Base-by-base conservation (phyloP, 495 filamentous ascomycete genomes). In the Daldinia concentrica region DNA sequence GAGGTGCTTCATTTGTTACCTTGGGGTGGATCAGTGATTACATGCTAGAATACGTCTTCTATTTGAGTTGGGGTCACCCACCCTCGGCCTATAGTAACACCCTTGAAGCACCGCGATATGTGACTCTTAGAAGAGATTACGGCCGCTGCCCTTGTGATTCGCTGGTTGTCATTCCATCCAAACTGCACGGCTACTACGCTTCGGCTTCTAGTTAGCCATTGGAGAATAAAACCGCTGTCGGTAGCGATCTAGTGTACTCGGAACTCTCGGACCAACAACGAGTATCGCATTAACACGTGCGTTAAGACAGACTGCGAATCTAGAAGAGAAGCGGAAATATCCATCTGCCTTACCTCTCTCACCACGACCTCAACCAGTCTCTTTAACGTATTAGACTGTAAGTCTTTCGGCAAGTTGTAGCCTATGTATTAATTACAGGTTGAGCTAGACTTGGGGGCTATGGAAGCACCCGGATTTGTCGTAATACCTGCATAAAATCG, bases 401-500 rank as follows among this genome's bases (percentile, higher is more conserved):
- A 22, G 32, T 36, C 15, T 36, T 68, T 7, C 19, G 26, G 11
- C 26, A 58, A 36, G 56, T 37, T 36, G 26, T 29, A 24, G 57
- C 62, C 54, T 60, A 61, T 66, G 64, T 24, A 62, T 66, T 69
- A 51, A 62, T 57, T 58, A 58, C 4, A 59, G 29, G 32, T 51
- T 12, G 45, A 63, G 45, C 62, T 45, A 48, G 37, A 45, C 62
- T 58, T 69, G 66, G 66, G 64, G 65, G 50, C 17, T 30, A 11
- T 66, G 43, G 62, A 59, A 48, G 52, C 56, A 60, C 32, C 69
- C 69, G 61, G 64, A 68, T 64, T 73, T 69, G 39, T 51, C 58
- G 43, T 73, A 45, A 62, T 57, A 73, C 69, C 71, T 73, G 71
- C 71, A 73, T 37, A 66, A 62, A 66, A 69, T 73, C 66, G 58